These are phyloP conservation scores for Chaetomium sp. DNA, from an alignment of 2,329 filamentous ascomycete species.

Conservation along the genomic window DNA sequence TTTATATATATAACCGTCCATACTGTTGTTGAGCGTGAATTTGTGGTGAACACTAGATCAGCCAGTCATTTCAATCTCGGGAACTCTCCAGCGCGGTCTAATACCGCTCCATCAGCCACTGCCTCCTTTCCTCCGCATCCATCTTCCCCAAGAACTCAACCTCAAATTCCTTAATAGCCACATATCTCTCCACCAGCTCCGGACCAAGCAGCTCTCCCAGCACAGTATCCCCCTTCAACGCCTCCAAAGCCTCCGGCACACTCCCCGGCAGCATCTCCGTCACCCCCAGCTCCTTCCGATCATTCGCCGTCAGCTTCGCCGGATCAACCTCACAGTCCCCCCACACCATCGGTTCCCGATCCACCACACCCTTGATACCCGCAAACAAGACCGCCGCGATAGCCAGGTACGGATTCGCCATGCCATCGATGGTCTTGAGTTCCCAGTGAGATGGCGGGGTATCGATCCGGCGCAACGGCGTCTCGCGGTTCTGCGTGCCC, in stretches of 20 bases:
- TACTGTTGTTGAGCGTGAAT: background rate
- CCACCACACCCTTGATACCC: conserved; percentile 49
- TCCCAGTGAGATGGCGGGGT: conserved; percentile 61
- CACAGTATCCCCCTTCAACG: conserved; percentile 41
- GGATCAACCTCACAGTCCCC: conserved; percentile 52
- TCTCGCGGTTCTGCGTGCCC: conserved; percentile 76
- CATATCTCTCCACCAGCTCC: conserved; percentile 50
- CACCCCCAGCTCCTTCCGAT: conserved; percentile 49
- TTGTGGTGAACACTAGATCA: no score
- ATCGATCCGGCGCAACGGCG: conserved; percentile 61
- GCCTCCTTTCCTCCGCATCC: conserved; percentile 38
- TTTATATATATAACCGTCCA: background rate
- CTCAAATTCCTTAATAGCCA: conserved; percentile 54
- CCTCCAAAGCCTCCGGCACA: conserved; percentile 48
- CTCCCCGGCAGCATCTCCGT: conserved; percentile 45
- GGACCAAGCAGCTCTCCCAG: conserved; percentile 42
- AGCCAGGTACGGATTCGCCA: conserved; percentile 72
- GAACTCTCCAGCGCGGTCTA: conserved; percentile 26
- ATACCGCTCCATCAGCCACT: conserved; percentile 63
- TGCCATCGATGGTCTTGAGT: conserved; percentile 68
- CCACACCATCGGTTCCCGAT: conserved; percentile 38
- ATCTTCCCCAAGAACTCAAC: conserved; percentile 44
- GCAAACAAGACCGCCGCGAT: conserved; percentile 54
- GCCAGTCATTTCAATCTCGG: background rate
- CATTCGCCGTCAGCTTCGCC: conserved; percentile 38